A percentile compares a stretch with the other conserved stretches of the same genome.
These are phyloP conservation scores for Ailanthus altissimus DNA, from an alignment of 345 rosid species.

Conservation along the genomic window DNA sequence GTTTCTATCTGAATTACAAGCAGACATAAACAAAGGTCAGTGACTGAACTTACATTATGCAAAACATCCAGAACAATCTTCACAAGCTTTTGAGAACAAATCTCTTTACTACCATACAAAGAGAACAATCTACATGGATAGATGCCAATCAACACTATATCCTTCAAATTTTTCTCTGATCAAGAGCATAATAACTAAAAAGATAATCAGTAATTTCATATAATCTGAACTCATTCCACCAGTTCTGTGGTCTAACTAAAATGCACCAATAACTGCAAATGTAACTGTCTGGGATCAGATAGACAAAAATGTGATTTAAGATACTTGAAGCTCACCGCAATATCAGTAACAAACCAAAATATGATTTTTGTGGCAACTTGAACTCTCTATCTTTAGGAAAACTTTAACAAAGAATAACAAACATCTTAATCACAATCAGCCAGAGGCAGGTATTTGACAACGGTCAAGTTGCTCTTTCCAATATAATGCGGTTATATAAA, in stretches of 20 bases:
- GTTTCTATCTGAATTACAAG: slow-evolving; percentile 75
- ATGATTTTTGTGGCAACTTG: neutral
- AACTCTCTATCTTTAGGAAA: neutral
- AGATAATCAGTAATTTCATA: neutral
- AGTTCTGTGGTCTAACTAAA: neutral
- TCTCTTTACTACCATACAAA: neutral
- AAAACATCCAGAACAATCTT: neutral
- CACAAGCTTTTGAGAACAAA: slow-evolving; percentile 11
- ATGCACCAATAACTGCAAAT: neutral
- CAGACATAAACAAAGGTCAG: slow-evolving; percentile 15
- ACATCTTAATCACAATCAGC: neutral
- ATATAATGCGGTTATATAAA: neutral
- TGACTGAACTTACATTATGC: slow-evolving; percentile 5
- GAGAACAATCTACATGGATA: neutral
- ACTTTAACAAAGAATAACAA: neutral
- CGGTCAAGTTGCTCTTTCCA: slow-evolving; percentile 3
- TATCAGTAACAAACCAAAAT: neutral
- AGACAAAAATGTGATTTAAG: neutral
- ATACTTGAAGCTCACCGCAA: slow-evolving; percentile 4
- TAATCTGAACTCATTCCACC: neutral
- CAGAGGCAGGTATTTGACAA: neutral
- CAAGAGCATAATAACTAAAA: neutral
- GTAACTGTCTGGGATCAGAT: neutral
- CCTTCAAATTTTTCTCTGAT: neutral
- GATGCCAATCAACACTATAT: neutral